Evolutionary conservation across 148 eudicot species (phyloP).

Genomic region (Rhododendron molle): DNA sequence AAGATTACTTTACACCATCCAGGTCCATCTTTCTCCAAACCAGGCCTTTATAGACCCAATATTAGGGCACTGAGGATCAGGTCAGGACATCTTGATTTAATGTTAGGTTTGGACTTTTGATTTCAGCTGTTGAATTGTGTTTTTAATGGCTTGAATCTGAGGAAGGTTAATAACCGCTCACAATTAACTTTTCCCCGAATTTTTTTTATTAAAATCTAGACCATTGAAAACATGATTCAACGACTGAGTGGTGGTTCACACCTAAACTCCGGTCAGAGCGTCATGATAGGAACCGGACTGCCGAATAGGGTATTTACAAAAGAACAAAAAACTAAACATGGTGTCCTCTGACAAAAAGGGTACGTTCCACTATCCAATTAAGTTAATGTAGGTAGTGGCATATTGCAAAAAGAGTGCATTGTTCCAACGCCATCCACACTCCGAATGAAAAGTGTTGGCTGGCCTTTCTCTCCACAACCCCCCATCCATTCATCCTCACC

Average conservation of each 20-base stretch:
- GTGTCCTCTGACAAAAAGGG: neutral
- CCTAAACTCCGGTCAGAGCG: too few species aligned
- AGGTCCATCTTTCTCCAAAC: neutral
- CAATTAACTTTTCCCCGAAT: too few species aligned
- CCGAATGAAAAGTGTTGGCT: neutral
- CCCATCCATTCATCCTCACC: neutral
- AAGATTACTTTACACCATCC: neutral
- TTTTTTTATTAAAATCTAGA: too few species aligned
- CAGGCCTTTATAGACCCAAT: neutral
- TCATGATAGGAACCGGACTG: too few species aligned
- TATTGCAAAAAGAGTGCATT: neutral
- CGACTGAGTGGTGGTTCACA: too few species aligned
- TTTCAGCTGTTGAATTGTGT: too few species aligned
- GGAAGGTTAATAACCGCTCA: too few species aligned
- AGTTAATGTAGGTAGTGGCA: neutral
- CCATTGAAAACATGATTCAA: too few species aligned
- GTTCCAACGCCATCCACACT: slow-evolving; percentile 9
- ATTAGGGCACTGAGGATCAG: too few species aligned
- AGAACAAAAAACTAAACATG: neutral
- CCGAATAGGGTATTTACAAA: neutral
- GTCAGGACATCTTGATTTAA: too few species aligned
- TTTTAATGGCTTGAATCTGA: too few species aligned
- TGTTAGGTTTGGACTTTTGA: too few species aligned
- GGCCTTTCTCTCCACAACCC: neutral
- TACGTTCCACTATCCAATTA: neutral